These are phyloP conservation scores for Microbotryum intermedium DNA, from an alignment of 1,284 basidiomycete species.

Conservation along the genomic window DNA sequence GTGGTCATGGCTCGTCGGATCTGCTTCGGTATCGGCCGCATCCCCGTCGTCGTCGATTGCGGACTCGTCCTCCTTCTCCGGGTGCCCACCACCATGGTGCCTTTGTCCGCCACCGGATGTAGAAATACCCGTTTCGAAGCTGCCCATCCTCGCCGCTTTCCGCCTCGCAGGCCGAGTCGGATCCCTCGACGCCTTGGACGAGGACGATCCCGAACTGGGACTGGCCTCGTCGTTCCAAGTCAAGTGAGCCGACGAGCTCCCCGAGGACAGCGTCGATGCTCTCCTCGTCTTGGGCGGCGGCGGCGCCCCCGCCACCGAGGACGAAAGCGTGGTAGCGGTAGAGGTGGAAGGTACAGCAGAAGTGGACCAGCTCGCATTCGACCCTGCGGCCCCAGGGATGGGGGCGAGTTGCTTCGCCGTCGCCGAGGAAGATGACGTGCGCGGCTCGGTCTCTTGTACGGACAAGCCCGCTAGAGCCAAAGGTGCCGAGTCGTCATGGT, in stretches of 20 bases:
- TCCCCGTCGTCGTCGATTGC: background rate
- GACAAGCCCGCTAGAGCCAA: background rate
- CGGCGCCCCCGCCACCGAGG: background rate
- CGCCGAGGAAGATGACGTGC: background rate
- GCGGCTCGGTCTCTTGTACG: background rate
- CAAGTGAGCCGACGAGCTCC: background rate
- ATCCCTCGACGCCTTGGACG: background rate
- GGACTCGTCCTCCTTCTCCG: background rate
- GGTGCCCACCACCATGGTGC: too few species aligned
- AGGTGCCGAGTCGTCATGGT: too few species aligned
- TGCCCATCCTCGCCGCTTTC: conserved; percentile 13
- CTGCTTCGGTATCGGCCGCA: background rate
- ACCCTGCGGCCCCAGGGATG: background rate
- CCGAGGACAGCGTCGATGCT: conserved; percentile 1
- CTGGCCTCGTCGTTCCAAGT: too few species aligned
- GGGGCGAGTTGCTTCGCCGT: background rate
- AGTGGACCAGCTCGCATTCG: background rate
- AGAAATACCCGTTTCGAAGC: background rate
- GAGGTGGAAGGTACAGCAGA: conserved; percentile 3
- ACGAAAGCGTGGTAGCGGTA: background rate
- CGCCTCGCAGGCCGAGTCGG: background rate
- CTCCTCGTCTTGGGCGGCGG: background rate
- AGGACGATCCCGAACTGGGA: too few species aligned
- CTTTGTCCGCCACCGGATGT: too few species aligned
- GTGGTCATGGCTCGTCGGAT: background rate